A percentile compares a stretch with the other conserved stretches of the same genome.
Conservation (phyloP, 83 land plant genomes). For the Thuja plicata region DNA sequence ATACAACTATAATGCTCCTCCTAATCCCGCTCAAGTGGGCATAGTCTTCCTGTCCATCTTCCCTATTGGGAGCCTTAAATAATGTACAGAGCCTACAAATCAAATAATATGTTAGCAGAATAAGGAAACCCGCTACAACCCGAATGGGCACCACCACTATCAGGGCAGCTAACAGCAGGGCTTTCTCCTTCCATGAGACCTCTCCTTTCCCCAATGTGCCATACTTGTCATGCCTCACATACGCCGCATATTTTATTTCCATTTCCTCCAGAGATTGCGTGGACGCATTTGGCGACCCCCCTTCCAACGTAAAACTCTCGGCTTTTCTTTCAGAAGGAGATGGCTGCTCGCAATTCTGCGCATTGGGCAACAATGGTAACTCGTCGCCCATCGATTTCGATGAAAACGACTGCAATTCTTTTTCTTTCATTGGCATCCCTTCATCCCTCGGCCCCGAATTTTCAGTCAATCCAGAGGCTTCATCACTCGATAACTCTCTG, state of each 20-base stretch:
- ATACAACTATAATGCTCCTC: slow-evolving; percentile 60
- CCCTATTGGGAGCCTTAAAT: slow-evolving; percentile 48
- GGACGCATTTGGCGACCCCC: not conserved
- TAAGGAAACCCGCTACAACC: slow-evolving; percentile 34
- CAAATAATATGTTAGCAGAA: slow-evolving; percentile 71
- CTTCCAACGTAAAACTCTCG: not conserved
- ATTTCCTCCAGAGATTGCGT: slow-evolving; percentile 50
- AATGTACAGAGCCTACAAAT: slow-evolving; percentile 84
- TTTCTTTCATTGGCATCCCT: not conserved
- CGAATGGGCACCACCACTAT: slow-evolving; percentile 76
- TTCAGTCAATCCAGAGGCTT: not conserved
- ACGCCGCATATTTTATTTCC: slow-evolving; percentile 88
- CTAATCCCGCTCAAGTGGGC: slow-evolving; percentile 79
- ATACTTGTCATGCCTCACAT: slow-evolving; percentile 77
- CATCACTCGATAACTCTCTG: not conserved
- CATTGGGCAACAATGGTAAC: not conserved
- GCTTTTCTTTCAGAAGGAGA: not conserved
- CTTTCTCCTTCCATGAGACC: slow-evolving; percentile 67
- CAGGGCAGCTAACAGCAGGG: slow-evolving; percentile 51
- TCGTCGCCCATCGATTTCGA: not conserved
- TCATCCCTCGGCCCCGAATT: not conserved
- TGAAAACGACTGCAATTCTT: not conserved
- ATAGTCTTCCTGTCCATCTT: slow-evolving; percentile 80
- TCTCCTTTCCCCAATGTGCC: slow-evolving; percentile 79
- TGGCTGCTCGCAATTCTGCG: not conserved